These are phyloP conservation scores for Neonectria neomacrospora DNA, from an alignment of 2,329 filamentous ascomycete species.

Conservation along the genomic window DNA sequence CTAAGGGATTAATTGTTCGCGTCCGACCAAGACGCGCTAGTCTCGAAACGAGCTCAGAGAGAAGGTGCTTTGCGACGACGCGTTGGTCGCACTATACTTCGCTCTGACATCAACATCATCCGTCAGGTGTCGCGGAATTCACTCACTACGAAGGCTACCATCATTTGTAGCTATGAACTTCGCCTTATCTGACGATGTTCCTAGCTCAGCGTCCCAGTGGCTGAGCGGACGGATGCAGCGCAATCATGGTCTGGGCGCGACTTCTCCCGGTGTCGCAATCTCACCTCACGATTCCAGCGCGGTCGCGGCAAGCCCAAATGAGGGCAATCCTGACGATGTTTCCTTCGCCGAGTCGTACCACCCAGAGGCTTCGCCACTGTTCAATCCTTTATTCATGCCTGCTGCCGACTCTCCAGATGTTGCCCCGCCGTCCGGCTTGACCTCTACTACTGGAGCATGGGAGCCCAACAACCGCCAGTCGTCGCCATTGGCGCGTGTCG, in stretches of 20 bases:
- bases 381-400: slow-evolving; percentile 33
- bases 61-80: slow-evolving; percentile 5
- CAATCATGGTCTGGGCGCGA: slow-evolving; percentile 24
- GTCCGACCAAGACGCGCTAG: not conserved
- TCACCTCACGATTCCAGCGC: slow-evolving; percentile 23
- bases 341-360: slow-evolving; percentile 43
- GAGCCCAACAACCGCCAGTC: slow-evolving; percentile 13
- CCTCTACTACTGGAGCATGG: slow-evolving; percentile 33
- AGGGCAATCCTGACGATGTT: slow-evolving; percentile 28
- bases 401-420: slow-evolving; percentile 24
- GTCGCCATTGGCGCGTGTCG: slow-evolving; percentile 23
- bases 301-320: slow-evolving; percentile 20
- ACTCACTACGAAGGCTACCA: not conserved
- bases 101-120: not conserved
- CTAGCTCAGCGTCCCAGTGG: slow-evolving; percentile 32
- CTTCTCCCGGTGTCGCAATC: slow-evolving; percentile 14
- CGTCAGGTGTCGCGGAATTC: not conserved
- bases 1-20: not conserved
- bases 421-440: slow-evolving; percentile 14
- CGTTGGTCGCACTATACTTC: not conserved
- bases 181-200: slow-evolving; percentile 30
- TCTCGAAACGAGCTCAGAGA: not conserved
- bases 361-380: slow-evolving; percentile 39
- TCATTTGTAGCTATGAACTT: slow-evolving; percentile 33
- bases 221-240: slow-evolving; percentile 30